Conservation (phyloP, 2,329 filamentous ascomycete species). For the Lithohypha guttulata region DNA sequence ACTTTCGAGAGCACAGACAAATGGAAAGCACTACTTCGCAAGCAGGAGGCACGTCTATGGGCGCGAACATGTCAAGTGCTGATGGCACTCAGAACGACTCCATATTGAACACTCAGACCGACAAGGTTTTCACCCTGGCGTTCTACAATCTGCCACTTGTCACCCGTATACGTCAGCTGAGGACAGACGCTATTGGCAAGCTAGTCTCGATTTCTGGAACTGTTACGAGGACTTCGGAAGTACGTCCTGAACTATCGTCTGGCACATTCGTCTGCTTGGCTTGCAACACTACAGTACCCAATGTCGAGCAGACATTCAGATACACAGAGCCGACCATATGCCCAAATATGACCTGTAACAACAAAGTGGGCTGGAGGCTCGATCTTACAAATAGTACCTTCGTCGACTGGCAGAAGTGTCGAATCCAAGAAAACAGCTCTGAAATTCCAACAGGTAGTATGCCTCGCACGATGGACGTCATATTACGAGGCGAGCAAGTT, state of each 20-base stretch:
- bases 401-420: conserved; percentile 97
- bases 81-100: conserved; percentile 54
- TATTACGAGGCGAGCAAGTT: conserved; percentile 91
- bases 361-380: conserved; percentile 87
- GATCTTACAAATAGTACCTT: conserved; percentile 96
- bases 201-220: conserved; percentile 93
- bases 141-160: conserved; percentile 89
- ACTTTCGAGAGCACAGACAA: conserved; percentile 86
- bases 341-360: conserved; percentile 75
- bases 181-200: conserved; percentile 83
- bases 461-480: conserved; percentile 96
- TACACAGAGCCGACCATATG: conserved; percentile 97
- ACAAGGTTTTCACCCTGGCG: conserved; percentile 86
- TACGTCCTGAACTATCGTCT: conserved; percentile 81
- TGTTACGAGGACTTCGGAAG: conserved; percentile 92
- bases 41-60: conserved; percentile 51
- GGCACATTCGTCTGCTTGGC: conserved; percentile 87
- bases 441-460: conserved; percentile 98
- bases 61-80: conserved; percentile 48
- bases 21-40: conserved; percentile 63
- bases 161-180: conserved; percentile 71
- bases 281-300: conserved; percentile 73
- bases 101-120: conserved; percentile 86
- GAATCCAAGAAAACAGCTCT: conserved; percentile 95
- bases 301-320: conserved; percentile 93